Conservation (phyloP, 495 filamentous ascomycete genomes). For the Podospora appendiculata region DNA sequence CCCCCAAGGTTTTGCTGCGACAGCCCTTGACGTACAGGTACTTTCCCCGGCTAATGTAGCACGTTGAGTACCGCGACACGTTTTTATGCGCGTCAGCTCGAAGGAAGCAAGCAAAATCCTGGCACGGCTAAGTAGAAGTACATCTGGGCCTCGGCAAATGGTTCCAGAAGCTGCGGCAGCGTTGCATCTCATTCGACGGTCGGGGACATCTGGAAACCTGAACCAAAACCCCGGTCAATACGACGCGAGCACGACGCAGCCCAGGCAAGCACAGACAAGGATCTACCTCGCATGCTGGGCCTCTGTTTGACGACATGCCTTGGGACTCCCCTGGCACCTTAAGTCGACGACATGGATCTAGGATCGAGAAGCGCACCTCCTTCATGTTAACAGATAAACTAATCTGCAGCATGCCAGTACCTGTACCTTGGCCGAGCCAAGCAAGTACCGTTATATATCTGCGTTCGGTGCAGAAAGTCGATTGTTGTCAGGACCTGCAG, state of each 20-base stretch:
- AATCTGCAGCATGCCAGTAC: constrained; percentile 16
- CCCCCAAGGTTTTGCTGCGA: constrained; percentile 6
- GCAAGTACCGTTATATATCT: constrained; percentile 17
- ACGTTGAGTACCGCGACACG: constrained; percentile 11
- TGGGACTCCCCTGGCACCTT: constrained; percentile 14
- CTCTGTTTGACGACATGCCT: constrained; percentile 22
- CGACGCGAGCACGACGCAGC: constrained; percentile 14
- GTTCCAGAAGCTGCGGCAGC: constrained; percentile 19
- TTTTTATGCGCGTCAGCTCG: constrained; percentile 15
- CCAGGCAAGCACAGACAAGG: constrained; percentile 23
- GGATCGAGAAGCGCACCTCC: constrained; percentile 16
- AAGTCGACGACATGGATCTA: constrained; percentile 28
- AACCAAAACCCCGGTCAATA: constrained; percentile 19
- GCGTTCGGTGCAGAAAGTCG: constrained; percentile 8
- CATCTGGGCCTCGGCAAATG: constrained; percentile 18
- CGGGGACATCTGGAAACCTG: constrained; percentile 14
- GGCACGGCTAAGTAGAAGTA: constrained; percentile 10
- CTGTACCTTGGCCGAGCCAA: constrained; percentile 12
- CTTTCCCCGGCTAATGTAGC: constrained; percentile 16
- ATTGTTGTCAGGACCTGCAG: constrained; percentile 3
- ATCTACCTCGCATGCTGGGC: constrained; percentile 22
- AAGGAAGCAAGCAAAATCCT: constrained; percentile 1
- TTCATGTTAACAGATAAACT: constrained; percentile 23
- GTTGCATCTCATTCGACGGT: constrained; percentile 16
- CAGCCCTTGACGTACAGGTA: constrained; percentile 8